phyloP scores from a whole-genome alignment of 176 grass and related monocot genomes.

The Raddia guianensis region DNA sequence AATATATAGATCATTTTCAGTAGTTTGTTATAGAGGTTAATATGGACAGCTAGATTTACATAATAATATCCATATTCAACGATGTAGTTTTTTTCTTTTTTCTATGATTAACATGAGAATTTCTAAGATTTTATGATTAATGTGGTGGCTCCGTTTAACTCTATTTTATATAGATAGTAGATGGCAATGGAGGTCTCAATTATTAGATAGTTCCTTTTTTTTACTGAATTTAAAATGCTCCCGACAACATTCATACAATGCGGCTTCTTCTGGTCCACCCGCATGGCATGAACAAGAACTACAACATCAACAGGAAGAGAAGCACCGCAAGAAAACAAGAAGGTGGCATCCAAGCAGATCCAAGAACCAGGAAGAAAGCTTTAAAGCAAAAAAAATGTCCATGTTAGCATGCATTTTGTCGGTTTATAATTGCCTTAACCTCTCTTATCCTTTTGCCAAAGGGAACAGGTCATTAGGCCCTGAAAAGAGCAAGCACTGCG shows the following conservation, averaged over 20 bases:
- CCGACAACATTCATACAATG: conserved; percentile 1
- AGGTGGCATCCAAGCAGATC: conserved; percentile 29
- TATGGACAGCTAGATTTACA: too few relatives aligned
- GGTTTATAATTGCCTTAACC: conserved; percentile 38
- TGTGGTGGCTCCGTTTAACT: too few relatives aligned
- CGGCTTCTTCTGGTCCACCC: conserved; percentile 11
- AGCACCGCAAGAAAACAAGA: conserved; percentile 36
- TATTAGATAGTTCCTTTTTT: not conserved
- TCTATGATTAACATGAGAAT: too few relatives aligned
- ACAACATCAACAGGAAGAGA: conserved; percentile 14
- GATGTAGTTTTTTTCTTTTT: too few relatives aligned
- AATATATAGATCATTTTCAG: too few relatives aligned
- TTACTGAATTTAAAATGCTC: not conserved
- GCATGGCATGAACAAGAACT: conserved; percentile 23
- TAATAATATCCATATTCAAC: too few relatives aligned
- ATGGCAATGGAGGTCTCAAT: not conserved
- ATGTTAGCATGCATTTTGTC: conserved; percentile 35
- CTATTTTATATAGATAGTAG: not conserved
- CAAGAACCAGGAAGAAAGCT: conserved; percentile 38
- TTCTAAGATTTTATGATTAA: too few relatives aligned
- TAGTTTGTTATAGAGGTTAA: too few relatives aligned
- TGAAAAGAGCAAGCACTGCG: conserved; percentile 31
- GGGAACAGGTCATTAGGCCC: conserved; percentile 24
- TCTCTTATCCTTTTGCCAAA: conserved; percentile 32
- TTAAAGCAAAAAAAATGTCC: not conserved